phyloP scores from a whole-genome alignment of 495 filamentous ascomycete species.

The Penicillium chermesinum region DNA sequence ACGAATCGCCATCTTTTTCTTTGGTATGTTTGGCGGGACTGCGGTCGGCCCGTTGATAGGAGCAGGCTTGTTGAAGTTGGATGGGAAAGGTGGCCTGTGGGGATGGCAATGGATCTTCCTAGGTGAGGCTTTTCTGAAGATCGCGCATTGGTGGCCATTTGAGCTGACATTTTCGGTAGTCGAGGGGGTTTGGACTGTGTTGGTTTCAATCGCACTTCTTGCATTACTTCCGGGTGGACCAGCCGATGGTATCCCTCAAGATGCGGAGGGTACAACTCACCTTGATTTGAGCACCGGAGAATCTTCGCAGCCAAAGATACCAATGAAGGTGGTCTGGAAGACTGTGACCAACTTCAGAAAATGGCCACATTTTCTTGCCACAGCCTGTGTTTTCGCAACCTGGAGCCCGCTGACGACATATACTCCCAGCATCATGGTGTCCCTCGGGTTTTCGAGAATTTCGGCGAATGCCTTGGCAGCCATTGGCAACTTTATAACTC shows the following conservation, averaged over 20 bases:
- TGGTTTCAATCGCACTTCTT: slow-evolving; percentile 20
- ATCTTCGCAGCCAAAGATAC: neutral
- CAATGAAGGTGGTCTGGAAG: slow-evolving; percentile 5
- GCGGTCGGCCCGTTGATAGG: slow-evolving; percentile 45
- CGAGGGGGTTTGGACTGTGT: slow-evolving; percentile 46
- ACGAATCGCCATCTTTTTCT: slow-evolving; percentile 48
- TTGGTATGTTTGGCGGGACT: slow-evolving; percentile 46
- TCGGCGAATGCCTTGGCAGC: slow-evolving; percentile 32
- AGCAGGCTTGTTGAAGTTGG: slow-evolving; percentile 40
- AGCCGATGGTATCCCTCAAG: neutral
- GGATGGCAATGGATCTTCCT: slow-evolving; percentile 60
- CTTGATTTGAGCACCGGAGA: too few relatives aligned
- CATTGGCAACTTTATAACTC: slow-evolving; percentile 25
- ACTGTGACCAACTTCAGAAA: slow-evolving; percentile 21
- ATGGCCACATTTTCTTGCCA: slow-evolving; percentile 35
- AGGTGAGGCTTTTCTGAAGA: slow-evolving; percentile 6
- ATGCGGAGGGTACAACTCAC: neutral
- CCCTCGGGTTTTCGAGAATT: slow-evolving; percentile 27
- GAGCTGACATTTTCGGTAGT: slow-evolving; percentile 13
- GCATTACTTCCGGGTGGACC: neutral
- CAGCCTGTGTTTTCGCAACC: slow-evolving; percentile 32
- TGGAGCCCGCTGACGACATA: slow-evolving; percentile 35
- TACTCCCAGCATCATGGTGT: slow-evolving; percentile 33
- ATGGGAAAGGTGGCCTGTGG: slow-evolving; percentile 40
- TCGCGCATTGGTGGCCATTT: neutral